Evolutionary conservation across 208 protist genomes (phyloP), one percentile per base, ranked within the genome.

Genomic region (Wallacemonas sp.): DNA sequence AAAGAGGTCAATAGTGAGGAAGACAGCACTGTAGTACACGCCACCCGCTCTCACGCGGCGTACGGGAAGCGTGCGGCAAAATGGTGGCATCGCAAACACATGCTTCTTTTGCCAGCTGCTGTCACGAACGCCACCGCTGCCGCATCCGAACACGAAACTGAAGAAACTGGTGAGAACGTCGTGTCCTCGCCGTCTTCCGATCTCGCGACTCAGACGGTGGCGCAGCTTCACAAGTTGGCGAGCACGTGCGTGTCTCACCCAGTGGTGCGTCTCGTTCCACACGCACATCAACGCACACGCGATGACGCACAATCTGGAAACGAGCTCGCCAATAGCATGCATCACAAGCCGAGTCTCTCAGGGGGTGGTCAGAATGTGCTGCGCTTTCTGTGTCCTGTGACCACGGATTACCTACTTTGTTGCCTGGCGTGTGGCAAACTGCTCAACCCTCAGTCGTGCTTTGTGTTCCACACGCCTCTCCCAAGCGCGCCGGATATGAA

Each of bases 401-500:
- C 77, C 9, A 75, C 68, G 26, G 72, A 84, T 53, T 84, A 84
- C 53, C 60, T 85, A 2, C 67, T 86, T 21, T 56, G 70, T 33
- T 91, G 78, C 51, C 41, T 92, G 9, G 88, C 88, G 14, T 75
- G 73, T 17, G 61, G 63, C 6, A 24, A 22, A 19, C 21, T 86
- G 41, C 62, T 94, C 19, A 19, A 83, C 30, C 83, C 83, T 3
- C 19, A 34, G 5, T 65, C 71, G 26, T 89, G 74, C 64, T 94
- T 94, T 68, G 34, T 92, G 22, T 94, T 94, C 49, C 54, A 62
- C 58, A 58, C 22, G 1, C 53, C 77, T 11, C 70, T 85, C 17
- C 80, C 80, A 14, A 83, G 73, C 28, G 70, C 79, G 21, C 66
- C 76, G 19, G 84, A 89, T 26, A 45, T 70, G 22, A 55, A 56